These are phyloP conservation scores for Anisodus acutangulus DNA, from an alignment of 257 asterid genomes.

Conservation along the genomic window DNA sequence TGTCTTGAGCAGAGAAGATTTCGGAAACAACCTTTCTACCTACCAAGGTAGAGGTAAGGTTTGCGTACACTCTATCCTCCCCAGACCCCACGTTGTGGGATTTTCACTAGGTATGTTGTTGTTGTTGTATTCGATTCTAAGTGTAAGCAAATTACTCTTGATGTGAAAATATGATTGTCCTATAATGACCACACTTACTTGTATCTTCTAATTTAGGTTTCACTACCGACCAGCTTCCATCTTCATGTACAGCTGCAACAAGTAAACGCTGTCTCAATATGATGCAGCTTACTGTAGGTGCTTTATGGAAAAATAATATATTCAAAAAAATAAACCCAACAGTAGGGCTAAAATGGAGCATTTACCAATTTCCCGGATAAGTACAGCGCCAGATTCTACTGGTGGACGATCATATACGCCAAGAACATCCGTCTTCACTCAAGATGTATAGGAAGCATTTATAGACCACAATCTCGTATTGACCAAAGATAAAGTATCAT, in stretches of 20 bases:
- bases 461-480: not conserved
- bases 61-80: too few relatives aligned
- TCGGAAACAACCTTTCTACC: too few relatives aligned
- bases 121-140: not conserved
- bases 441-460: conserved; percentile 51
- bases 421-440: conserved; percentile 76
- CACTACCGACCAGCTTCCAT: conserved; percentile 90
- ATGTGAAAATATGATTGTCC: not conserved
- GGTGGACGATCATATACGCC: conserved; percentile 98
- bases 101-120: too few relatives aligned
- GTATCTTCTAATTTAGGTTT: conserved; percentile 60
- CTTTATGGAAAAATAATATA: not conserved
- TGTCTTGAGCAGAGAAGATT: too few relatives aligned
- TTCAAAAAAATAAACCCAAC: conserved; percentile 1
- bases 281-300: not conserved
- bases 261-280: not conserved
- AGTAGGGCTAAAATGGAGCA: not conserved
- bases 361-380: conserved; percentile 85
- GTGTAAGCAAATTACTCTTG: not conserved
- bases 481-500: not conserved
- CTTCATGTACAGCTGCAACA: conserved; percentile 76
- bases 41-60: too few relatives aligned
- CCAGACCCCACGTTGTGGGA: too few relatives aligned
- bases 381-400: conserved; percentile 71
- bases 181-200: conserved; percentile 58